Base-by-base conservation (phyloP, 2,329 filamentous ascomycete species). In the Aspergillus neoniger region DNA sequence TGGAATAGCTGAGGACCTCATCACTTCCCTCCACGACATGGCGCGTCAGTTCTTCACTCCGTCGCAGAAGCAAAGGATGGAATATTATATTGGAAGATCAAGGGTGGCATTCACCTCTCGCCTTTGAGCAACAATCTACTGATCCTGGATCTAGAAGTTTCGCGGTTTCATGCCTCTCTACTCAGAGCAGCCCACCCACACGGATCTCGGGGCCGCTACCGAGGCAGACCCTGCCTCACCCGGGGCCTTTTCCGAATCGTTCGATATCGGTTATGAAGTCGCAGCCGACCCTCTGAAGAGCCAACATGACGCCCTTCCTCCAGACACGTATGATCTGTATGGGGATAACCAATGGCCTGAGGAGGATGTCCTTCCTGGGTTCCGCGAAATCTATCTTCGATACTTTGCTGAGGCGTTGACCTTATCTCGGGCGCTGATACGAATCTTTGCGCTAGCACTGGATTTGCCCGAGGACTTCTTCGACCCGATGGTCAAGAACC, bases 41-140 rank as follows among this genome's bases (percentile, higher is more conserved):
- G 77, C 77, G 0, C 77, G 74, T 38, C 64, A 68, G 1, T 81
- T 82, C 69, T 81, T 81, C 61, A 67, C 66, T 3, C 69, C 79
- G 2, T 67, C 76, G 0, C 70, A 75, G 4, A 72, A 78, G 32
- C 74, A 74, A 62, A 81, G 81, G 62, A 76, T 80, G 72, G 73
- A 77, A 9, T 74, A 76, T 3, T 79, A 74, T 60, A 79, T 72
- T 14, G 69, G 66, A 9, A 70, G 70, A 3, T 70, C 69, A 0
- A 60, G 65, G 43, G 69, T 69, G 5, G 5, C 10, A 43, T 21
- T 2, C 3, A 23, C 9, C 3, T 19, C 4, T 4, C 8, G n/a
- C 23, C 10, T 25, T 6, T 1, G 8, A 28, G 6, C 4, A 2
- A 12, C 14, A 15, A 1, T 14, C 1, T 15, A 28, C 17, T 25